These are phyloP conservation scores for Porpolomopsis calyptriformis DNA, from an alignment of 768 basidiomycete genomes.

Conservation along the genomic window DNA sequence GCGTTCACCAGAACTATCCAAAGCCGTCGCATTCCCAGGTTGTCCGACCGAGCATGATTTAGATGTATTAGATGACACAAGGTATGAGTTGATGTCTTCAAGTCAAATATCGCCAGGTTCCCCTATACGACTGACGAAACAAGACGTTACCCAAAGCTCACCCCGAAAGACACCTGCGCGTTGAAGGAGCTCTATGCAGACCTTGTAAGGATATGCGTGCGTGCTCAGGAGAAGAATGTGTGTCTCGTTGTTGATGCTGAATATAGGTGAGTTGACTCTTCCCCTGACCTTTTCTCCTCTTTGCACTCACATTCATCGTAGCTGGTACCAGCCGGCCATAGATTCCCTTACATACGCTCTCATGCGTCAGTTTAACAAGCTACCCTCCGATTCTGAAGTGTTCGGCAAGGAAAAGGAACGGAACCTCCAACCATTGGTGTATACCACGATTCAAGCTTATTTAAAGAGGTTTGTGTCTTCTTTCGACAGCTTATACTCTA, in stretches of 20 bases:
- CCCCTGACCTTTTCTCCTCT: background rate
- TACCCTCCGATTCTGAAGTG: slow-evolving; percentile 8
- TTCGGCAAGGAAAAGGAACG: background rate
- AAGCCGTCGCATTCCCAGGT: slow-evolving; percentile 47
- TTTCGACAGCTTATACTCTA: background rate
- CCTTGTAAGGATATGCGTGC: slow-evolving; percentile 52
- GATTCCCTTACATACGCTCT: slow-evolving; percentile 70
- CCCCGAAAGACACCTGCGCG: slow-evolving; percentile 44
- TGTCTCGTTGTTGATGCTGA: slow-evolving; percentile 80
- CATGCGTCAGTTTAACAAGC: slow-evolving; percentile 68
- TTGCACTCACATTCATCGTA: background rate
- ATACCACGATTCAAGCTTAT: slow-evolving; percentile 86
- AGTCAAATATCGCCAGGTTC: too few species aligned
- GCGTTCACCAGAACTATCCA: slow-evolving; percentile 9
- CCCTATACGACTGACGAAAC: too few species aligned
- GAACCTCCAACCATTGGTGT: slow-evolving; percentile 55
- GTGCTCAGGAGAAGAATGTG: slow-evolving; percentile 51
- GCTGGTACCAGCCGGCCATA: slow-evolving; percentile 48
- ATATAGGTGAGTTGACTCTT: slow-evolving; percentile 38
- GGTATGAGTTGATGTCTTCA: background rate
- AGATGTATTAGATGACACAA: slow-evolving; percentile 29
- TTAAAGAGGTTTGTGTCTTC: slow-evolving; percentile 45
- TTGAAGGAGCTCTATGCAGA: slow-evolving; percentile 54
- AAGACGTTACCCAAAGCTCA: slow-evolving; percentile 23
- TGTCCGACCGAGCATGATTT: slow-evolving; percentile 51